Conservation (phyloP, 2,329 filamentous ascomycete genomes). For the Pestalotiopsis sp. region DNA sequence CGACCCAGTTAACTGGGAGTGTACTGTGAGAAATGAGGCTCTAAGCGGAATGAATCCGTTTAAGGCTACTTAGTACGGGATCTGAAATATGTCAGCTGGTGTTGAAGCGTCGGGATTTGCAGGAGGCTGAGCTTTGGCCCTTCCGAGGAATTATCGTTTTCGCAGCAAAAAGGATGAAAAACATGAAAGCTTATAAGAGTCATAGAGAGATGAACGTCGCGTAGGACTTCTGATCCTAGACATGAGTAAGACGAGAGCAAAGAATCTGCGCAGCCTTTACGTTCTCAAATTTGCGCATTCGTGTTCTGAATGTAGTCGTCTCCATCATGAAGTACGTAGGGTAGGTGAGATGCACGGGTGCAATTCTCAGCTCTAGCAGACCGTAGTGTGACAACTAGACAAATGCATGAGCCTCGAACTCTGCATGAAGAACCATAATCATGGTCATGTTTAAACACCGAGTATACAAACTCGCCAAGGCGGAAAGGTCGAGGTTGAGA, state of each 20-base stretch:
- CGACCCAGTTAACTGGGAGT: not conserved
- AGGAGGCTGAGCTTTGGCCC: not conserved
- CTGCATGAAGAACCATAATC: not conserved
- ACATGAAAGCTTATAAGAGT: not conserved
- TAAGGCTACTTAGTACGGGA: slow-evolving; percentile 4
- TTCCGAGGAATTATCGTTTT: slow-evolving; percentile 1
- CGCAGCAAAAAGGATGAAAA: not conserved
- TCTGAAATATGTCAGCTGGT: slow-evolving; percentile 2
- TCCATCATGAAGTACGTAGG: not conserved
- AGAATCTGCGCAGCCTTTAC: not conserved
- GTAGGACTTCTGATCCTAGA: not conserved
- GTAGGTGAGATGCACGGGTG: not conserved
- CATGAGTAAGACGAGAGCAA: not conserved
- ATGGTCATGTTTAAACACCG: not conserved
- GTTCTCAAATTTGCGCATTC: slow-evolving; percentile 1
- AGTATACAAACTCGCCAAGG: not conserved
- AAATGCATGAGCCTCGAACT: not conserved
- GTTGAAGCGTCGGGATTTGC: slow-evolving; percentile 6
- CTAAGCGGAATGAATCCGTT: not conserved
- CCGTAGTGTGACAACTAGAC: not conserved
- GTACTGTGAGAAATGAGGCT: slow-evolving; percentile 1
- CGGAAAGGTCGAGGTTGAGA: no score
- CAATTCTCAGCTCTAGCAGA: not conserved
- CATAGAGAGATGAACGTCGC: not conserved
- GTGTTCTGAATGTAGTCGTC: not conserved